Evolutionary conservation across 257 asterid genomes (phyloP), one percentile per base, ranked within the genome.

Genomic region (Phtheirospermum japonicum): DNA sequence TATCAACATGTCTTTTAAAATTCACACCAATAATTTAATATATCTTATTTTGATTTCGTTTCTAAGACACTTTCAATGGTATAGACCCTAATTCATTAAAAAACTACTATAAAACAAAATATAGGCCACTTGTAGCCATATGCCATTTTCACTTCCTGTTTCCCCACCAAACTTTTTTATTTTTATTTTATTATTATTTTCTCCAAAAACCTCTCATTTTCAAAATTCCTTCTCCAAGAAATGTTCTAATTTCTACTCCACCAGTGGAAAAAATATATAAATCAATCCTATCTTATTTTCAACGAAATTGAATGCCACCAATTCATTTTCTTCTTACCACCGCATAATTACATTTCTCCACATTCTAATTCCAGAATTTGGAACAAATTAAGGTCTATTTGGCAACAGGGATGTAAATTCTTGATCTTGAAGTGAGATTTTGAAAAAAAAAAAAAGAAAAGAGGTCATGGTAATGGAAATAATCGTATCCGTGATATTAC

Each of bases 401-500:
- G 62, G 54, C 70, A 52, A 63, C 61, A 40, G 54, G 9, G 11
- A 68, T 49, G 34, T 39, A 7, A 45, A 56, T 14, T 58, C 71
- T 50, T 67, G 67, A 16, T 76, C 63, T 49, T 23, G 62, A n/a
- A 16, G 28, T 23, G 28, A 11, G 0, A 54, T 48, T 12, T 7
- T 31, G 20, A 50, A 63, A 18, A 49, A 53, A 30, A 12, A 61
- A 70, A n/a, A n/a, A n/a, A n/a, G n/a, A n/a, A n/a, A n/a, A n/a
- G n/a, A n/a, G n/a, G 33, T 11, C 23, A 76, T 78, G 87, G 70
- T 65, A 7, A 62, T 80, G 82, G 89, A 80, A 71, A 66, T 83
- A 0, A 46, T 84, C 12, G 52, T 78, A 39, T 82, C 84, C 4
- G 79, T 73, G 76, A 7, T 72, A 2, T 42, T 83, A 28, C 60